Base-by-base conservation (phyloP, 345 rosid species). In the Hevea brasiliensis region DNA sequence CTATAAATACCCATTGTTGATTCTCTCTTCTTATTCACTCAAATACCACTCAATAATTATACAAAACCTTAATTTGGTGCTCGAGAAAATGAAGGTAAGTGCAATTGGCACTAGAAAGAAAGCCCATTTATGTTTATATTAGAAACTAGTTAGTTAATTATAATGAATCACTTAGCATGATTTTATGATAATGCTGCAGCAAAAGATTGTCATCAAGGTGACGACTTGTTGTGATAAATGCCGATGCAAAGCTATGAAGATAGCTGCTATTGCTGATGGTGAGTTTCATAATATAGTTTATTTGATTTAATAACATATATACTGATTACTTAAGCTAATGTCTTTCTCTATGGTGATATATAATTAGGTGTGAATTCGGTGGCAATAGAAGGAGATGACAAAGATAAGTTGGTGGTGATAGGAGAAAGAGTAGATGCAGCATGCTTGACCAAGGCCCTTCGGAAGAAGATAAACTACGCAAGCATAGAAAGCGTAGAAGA, bases 341-440 rank as follows among this genome's bases (percentile, higher is more conserved):
- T n/a, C n/a, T n/a, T n/a, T n/a, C n/a, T n/a, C n/a, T n/a, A n/a
- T n/a, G n/a, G n/a, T n/a, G n/a, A n/a, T n/a, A n/a, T 14, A 12
- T 24, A 45, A 62, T 41, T 54, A 85, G 87, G 89, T 65, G 86
- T 81, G 44, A 73, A 54, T 18, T 81, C 84, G 2, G 82, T 84
- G 74, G 84, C 79, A 7, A 60, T 86, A 8, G 79, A 82, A 74
- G 87, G 89, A 10, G 74, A 70, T 2, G 70, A 51, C 37, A 65
- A 68, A 55, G 81, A 83, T 14, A 76, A 79, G 48, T 73, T 86
- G 71, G 72, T 77, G 40, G 81, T 86, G 58, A n/a, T 74, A 0
- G 86, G 89, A 26, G 77, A 81, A 0, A 80, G 73, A 10, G 68
- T 84, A 6, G 88, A 86, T 68, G 85, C 82, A 45, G 82, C 78